Evolutionary conservation across 1,284 basidiomycete species (phyloP).

Genomic region (Wallemia mellicola): DNA sequence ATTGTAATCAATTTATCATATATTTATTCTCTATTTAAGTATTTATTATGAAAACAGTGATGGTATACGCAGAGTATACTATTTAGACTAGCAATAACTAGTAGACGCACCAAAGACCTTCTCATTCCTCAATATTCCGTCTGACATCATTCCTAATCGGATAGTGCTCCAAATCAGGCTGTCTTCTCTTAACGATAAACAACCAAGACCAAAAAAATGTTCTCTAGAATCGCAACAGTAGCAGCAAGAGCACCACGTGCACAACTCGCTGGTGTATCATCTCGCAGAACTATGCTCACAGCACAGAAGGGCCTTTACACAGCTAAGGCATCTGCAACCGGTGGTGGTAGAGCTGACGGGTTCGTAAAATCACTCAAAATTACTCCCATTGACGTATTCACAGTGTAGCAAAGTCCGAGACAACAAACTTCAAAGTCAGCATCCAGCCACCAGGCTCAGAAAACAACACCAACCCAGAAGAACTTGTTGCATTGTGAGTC

Average conservation of each 20-base stretch:
- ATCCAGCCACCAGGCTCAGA: not conserved
- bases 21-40: too few relatives aligned
- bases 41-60: too few relatives aligned
- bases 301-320: not conserved
- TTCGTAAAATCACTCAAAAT: too few relatives aligned
- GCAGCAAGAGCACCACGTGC: not conserved
- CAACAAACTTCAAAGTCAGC: not conserved
- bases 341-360: not conserved
- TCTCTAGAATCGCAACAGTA: not conserved
- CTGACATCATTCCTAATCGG: too few relatives aligned
- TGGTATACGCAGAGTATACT: too few relatives aligned
- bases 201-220: not conserved
- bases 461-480: not conserved
- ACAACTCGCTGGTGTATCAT: not conserved
- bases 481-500: not conserved
- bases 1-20: too few relatives aligned
- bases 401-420: too few relatives aligned
- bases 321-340: not conserved
- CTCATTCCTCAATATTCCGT: too few relatives aligned
- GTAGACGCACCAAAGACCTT: too few relatives aligned
- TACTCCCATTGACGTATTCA: too few relatives aligned
- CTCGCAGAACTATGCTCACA: not conserved
- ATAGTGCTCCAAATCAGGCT: too few relatives aligned
- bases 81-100: too few relatives aligned
- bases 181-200: not conserved